These are phyloP conservation scores for Hericium coralloides DNA, from an alignment of 768 basidiomycete species.

Conservation along the genomic window DNA sequence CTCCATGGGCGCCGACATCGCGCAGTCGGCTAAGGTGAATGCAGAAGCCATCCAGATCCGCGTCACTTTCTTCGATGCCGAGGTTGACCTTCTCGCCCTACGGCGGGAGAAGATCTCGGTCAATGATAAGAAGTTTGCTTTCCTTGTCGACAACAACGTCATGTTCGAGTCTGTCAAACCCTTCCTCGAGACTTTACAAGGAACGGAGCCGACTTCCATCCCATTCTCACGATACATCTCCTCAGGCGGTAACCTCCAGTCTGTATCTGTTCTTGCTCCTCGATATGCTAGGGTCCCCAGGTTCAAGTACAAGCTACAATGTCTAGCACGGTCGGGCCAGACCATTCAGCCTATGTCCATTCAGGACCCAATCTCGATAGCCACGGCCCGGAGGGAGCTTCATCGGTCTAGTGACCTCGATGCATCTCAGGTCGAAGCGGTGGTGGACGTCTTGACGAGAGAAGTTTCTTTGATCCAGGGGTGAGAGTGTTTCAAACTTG, in stretches of 20 bases:
- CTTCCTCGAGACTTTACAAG: slow-evolving; percentile 10
- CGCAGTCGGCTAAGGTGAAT: slow-evolving; percentile 29
- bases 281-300: slow-evolving; percentile 26
- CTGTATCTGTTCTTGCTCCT: neutral
- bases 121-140: slow-evolving; percentile 5
- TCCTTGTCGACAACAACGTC: slow-evolving; percentile 13
- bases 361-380: slow-evolving; percentile 34
- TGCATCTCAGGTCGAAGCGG: slow-evolving; percentile 60
- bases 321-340: slow-evolving; percentile 30
- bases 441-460: slow-evolving; percentile 49
- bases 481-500: slow-evolving; percentile 23
- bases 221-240: slow-evolving; percentile 8
- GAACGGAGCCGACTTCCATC: slow-evolving; percentile 7
- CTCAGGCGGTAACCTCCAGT: neutral
- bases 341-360: slow-evolving; percentile 29
- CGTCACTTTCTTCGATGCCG: slow-evolving; percentile 56
- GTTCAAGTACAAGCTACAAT: slow-evolving; percentile 48
- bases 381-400: slow-evolving; percentile 37
- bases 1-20: slow-evolving; percentile 35
- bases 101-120: slow-evolving; percentile 25
- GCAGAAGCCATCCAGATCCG: slow-evolving; percentile 33
- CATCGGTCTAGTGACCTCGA: slow-evolving; percentile 46
- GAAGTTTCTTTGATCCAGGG: slow-evolving; percentile 69
- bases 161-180: slow-evolving; percentile 9
- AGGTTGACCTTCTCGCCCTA: slow-evolving; percentile 39